These are phyloP conservation scores for Aspergillus vadensis DNA, from an alignment of 2,329 filamentous ascomycete genomes.

Conservation along the genomic window DNA sequence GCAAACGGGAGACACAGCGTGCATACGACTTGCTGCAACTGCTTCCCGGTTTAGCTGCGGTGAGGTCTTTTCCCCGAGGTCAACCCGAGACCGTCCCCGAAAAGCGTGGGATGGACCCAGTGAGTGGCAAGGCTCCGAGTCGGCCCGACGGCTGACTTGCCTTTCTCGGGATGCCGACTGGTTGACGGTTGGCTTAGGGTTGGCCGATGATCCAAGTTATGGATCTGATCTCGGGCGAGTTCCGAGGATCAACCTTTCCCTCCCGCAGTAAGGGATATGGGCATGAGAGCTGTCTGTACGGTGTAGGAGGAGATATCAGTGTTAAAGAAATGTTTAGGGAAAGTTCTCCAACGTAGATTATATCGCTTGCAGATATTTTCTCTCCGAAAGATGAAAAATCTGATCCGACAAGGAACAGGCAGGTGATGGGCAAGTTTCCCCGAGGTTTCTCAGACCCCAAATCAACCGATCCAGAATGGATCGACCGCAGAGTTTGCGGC, in stretches of 20 bases:
- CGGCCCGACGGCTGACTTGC: constrained; percentile 4
- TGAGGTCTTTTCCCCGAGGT: constrained; percentile 9
- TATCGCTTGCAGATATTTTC: not conserved
- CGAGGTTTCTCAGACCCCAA: constrained; percentile 6
- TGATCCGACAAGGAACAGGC: not conserved
- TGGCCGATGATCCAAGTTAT: not conserved
- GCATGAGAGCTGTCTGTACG: not conserved
- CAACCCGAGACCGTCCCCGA: constrained; percentile 1
- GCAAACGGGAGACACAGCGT: not conserved
- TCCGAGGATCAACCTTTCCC: not conserved
- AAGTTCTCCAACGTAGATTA: not conserved
- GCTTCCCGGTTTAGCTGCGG: constrained; percentile 4
- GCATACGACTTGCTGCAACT: not conserved
- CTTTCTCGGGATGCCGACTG: constrained; percentile 9
- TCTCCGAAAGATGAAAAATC: not conserved
- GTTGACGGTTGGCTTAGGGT: not conserved
- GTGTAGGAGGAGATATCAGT: not conserved
- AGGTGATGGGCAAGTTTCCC: constrained; percentile 1
- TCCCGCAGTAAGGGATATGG: not conserved
- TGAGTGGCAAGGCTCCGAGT: constrained; percentile 2
- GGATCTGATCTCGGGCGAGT: not conserved
- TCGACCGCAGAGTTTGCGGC: constrained; percentile 7
- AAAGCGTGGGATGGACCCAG: constrained; percentile 1
- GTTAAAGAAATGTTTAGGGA: not conserved
- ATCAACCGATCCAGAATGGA: not conserved